phyloP scores from a whole-genome alignment of 1,284 basidiomycete species.

The Tilletia setariae region DNA sequence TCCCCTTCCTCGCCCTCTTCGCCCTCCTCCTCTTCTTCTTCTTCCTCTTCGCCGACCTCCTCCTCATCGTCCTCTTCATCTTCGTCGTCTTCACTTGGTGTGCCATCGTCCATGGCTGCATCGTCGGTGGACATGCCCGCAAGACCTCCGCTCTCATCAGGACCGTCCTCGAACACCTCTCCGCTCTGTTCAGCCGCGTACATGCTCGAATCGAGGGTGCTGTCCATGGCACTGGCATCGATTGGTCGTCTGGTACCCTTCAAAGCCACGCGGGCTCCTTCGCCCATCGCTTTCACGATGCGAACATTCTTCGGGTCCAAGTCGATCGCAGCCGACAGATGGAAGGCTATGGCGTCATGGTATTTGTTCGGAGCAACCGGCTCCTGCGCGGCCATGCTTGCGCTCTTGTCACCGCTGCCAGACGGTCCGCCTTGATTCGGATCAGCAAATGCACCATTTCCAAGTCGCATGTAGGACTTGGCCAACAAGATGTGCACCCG shows the following conservation, averaged over 20 bases:
- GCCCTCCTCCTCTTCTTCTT: not conserved
- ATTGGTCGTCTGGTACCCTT: not conserved
- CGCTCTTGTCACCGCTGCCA: conserved; percentile 13
- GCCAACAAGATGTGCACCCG: conserved; percentile 48
- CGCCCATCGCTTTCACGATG: conserved; percentile 37
- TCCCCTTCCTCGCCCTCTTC: not conserved
- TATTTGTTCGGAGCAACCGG: conserved; percentile 22
- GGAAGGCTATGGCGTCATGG: conserved; percentile 42
- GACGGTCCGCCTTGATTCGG: conserved; percentile 5
- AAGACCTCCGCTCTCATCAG: not conserved
- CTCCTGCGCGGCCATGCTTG: conserved; percentile 14
- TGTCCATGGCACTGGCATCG: conserved; percentile 10
- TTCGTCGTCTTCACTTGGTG: not conserved
- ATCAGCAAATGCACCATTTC: conserved; percentile 38
- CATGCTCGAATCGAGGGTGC: conserved; percentile 10
- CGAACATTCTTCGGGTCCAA: conserved; percentile 34
- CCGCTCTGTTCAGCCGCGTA: conserved; percentile 7
- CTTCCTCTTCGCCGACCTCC: not conserved
- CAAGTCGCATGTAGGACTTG: conserved; percentile 50
- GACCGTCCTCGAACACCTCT: conserved; percentile 6
- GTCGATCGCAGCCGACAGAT: conserved; percentile 42
- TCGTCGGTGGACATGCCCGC: not conserved
- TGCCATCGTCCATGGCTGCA: not conserved
- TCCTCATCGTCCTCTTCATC: not conserved
- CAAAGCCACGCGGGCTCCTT: conserved; percentile 22